Percentiles rank a stretch among this genome's conserved stretches.
Evolutionary conservation across 2,329 filamentous ascomycete genomes (phyloP).

Genomic region (Endoconidiophora laricicola): DNA sequence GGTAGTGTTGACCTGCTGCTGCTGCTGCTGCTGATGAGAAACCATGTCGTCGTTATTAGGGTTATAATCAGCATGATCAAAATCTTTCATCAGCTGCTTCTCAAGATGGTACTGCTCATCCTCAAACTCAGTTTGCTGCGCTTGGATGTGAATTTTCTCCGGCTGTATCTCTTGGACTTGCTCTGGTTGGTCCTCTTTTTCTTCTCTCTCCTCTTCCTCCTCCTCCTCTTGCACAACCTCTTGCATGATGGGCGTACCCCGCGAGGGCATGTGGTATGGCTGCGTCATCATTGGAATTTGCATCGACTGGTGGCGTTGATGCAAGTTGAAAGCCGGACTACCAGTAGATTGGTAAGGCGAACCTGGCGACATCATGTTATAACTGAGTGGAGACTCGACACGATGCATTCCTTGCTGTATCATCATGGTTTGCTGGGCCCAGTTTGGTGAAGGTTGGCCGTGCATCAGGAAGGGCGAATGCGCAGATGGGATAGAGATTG

Average conservation of each 20-base stretch:
- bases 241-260: conserved; percentile 46
- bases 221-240: conserved; percentile 48
- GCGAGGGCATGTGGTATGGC: conserved; percentile 36
- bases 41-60: conserved; percentile 35
- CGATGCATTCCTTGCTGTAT: conserved; percentile 33
- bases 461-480: conserved; percentile 53
- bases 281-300: conserved; percentile 34
- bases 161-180: not conserved
- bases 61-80: conserved; percentile 64
- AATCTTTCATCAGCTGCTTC: conserved; percentile 59
- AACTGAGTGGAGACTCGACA: conserved; percentile 47
- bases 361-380: conserved; percentile 44
- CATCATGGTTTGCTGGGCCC: conserved; percentile 40
- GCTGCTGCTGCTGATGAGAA: not conserved
- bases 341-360: conserved; percentile 34
- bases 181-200: conserved; percentile 1
- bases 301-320: conserved; percentile 42
- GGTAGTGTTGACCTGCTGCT: conserved; percentile 13
- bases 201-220: conserved; percentile 39
- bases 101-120: conserved; percentile 75
- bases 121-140: conserved; percentile 71
- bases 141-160: conserved; percentile 29
- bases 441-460: conserved; percentile 43
- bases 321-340: conserved; percentile 28
- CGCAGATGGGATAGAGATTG: conserved; percentile 47